phyloP scores from a whole-genome alignment of 2,329 filamentous ascomycete genomes.

The Monosporascus sp. region DNA sequence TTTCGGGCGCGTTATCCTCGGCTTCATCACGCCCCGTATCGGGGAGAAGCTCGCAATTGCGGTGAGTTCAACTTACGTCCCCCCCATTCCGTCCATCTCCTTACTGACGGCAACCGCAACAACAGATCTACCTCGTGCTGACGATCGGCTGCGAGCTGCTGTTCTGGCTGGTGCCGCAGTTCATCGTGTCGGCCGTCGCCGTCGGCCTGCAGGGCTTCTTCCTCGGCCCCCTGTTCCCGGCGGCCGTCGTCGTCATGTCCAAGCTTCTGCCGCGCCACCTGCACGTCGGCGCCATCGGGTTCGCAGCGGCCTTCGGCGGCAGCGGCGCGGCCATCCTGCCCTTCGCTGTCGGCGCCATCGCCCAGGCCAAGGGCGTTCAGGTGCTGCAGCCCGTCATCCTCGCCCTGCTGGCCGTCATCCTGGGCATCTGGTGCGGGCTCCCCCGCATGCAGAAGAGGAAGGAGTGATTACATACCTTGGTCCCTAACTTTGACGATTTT shows the following conservation, averaged over 20 bases:
- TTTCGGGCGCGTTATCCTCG: conserved; percentile 62
- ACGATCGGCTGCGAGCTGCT: conserved; percentile 63
- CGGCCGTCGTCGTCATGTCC: conserved; percentile 64
- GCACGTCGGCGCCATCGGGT: conserved; percentile 74
- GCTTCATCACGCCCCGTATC: conserved; percentile 66
- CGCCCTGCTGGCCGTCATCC: conserved; percentile 39
- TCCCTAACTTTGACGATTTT: too few species aligned
- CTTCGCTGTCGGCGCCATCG: conserved; percentile 62
- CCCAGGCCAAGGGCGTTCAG: conserved; percentile 49
- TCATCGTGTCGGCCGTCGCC: conserved; percentile 68
- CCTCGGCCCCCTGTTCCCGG: conserved; percentile 72
- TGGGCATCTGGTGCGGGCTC: conserved; percentile 42
- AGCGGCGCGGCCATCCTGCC: conserved; percentile 65
- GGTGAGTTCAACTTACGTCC: conserved; percentile 15
- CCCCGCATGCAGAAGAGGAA: conserved; percentile 36
- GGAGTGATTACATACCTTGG: conserved; percentile 20
- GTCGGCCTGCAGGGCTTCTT: conserved; percentile 73
- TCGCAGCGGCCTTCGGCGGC: conserved; percentile 70
- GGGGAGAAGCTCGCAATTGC: conserved; percentile 63
- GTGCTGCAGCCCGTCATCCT: conserved; percentile 53
- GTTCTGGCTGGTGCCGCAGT: conserved; percentile 77
- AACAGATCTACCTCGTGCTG: conserved; percentile 56
- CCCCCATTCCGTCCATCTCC: neutral
- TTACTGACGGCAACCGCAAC: conserved; percentile 5
- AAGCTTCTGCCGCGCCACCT: conserved; percentile 64